Percentiles rank a stretch among this genome's conserved stretches.
These are phyloP conservation scores for Porogramme epimiltina DNA, from an alignment of 1,284 basidiomycete species.

Conservation along the genomic window DNA sequence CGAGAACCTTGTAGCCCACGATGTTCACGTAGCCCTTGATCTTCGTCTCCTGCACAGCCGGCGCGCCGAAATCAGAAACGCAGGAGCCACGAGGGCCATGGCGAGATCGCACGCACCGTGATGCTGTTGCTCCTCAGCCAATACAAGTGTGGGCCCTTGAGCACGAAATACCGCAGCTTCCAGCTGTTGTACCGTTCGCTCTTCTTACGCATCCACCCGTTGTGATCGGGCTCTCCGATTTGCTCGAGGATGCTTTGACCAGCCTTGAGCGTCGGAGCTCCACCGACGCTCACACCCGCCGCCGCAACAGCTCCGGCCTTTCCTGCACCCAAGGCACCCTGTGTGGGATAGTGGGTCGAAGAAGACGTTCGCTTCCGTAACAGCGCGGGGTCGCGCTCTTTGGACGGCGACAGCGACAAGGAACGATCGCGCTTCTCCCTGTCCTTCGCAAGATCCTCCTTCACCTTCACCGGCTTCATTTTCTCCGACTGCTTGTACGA, in stretches of 20 bases:
- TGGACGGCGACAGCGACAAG: constrained; percentile 19
- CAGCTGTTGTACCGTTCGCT: constrained; percentile 92
- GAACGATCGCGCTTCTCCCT: constrained; percentile 20
- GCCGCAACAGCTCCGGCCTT: not conserved
- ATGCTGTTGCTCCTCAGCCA: constrained; percentile 74
- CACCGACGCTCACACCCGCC: too few species aligned
- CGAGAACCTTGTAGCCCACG: constrained; percentile 89
- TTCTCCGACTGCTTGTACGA: constrained; percentile 17
- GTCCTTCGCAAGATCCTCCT: constrained; percentile 18
- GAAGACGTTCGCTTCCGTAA: constrained; percentile 58
- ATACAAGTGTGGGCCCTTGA: constrained; percentile 92
- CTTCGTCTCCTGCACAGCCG: constrained; percentile 71
- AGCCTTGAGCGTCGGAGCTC: constrained; percentile 48
- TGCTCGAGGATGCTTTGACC: constrained; percentile 81
- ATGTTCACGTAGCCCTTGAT: constrained; percentile 97
- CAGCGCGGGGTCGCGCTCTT: constrained; percentile 31
- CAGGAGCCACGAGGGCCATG: not conserved
- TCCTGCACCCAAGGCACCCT: constrained; percentile 5
- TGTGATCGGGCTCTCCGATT: constrained; percentile 86
- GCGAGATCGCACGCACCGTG: constrained; percentile 50
- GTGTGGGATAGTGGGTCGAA: constrained; percentile 23
- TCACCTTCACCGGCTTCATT: constrained; percentile 10
- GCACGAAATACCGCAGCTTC: constrained; percentile 93
- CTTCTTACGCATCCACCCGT: constrained; percentile 96
- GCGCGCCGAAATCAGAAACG: constrained; percentile 8